Conservation (phyloP, 495 filamentous ascomycete species). For the Cercophora samala region DNA sequence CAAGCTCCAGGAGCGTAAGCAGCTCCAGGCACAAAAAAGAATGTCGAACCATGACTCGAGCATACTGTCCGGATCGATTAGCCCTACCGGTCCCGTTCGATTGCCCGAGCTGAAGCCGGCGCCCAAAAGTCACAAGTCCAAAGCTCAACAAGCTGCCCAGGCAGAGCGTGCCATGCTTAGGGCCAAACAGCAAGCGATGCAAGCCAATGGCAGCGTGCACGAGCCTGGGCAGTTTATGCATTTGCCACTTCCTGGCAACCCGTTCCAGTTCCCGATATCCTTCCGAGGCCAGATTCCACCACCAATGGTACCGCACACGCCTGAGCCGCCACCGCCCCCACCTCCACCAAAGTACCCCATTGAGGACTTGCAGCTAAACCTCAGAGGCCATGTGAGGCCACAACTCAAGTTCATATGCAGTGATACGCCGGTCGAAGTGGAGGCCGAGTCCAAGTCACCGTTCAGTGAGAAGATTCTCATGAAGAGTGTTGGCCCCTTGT, state of each 20-base stretch:
- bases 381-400: constrained; percentile 61
- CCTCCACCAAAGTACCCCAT: constrained; percentile 90
- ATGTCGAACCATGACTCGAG: constrained; percentile 47
- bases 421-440: constrained; percentile 45
- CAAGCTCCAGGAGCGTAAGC: constrained; percentile 74
- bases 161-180: constrained; percentile 33
- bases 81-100: constrained; percentile 44
- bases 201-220: constrained; percentile 35
- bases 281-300: constrained; percentile 38
- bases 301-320: constrained; percentile 43
- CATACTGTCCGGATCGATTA: constrained; percentile 30
- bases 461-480: constrained; percentile 61
- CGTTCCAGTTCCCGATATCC: constrained; percentile 42
- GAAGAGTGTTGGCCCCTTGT: constrained; percentile 71
- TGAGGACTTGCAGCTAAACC: constrained; percentile 80
- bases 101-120: constrained; percentile 66
- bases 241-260: constrained; percentile 39
- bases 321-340: constrained; percentile 64
- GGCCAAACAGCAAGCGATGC: constrained; percentile 44
- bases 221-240: constrained; percentile 39
- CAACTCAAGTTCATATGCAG: constrained; percentile 71
- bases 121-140: constrained; percentile 73
- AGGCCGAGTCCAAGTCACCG: constrained; percentile 27
- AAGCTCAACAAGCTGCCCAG: constrained; percentile 40
- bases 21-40: constrained; percentile 63